Evolutionary conservation across 129 eudicot species (phyloP), one percentile per base, ranked within the genome.

Genomic region (Silybum marianum): DNA sequence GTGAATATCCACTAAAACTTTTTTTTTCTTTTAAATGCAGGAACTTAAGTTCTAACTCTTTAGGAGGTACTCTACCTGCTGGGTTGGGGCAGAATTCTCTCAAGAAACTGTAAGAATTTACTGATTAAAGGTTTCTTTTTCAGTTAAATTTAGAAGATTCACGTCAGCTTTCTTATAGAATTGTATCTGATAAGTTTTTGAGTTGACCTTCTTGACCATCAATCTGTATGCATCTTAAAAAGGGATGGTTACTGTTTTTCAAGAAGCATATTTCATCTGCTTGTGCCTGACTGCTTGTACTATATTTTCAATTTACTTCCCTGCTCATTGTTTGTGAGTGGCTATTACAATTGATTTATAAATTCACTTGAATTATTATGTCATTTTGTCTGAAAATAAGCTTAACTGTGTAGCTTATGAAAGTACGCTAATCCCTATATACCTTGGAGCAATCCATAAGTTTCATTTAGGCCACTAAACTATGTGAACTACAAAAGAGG

Each of bases 51-150:
- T 90, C 97, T 34, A 95, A 95, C 81, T 84, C 99, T n/a, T 69
- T 95, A 79, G 91, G 87, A 82, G 97, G 99, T 62, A 78, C 81
- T 77, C 54, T 95, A 80, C 99, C 99, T 70, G 71, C 85, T 22
- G 99, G 97, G 12, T 78, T 95, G 89, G 97, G 97, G 48, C 97
- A 92, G 73, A 73, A 85, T 72, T 88, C 99, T 69, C 97, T 95
- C 62, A 90, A 86, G 68, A 91, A 91, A 82, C 90, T 91, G 96
- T 91, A 89, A 91, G 96, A 34, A 16, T 73, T 70, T 71, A 51
- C 75, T 38, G 6, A 70, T 39, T 58, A 10, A 25, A 40, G 36
- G 3, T 65, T 46, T 18, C 23, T 46, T 44, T 25, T 5, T 21
- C 12, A 44, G 62, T 80, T 72, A 3, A 48, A 14, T 78, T 21